A percentile compares a stretch with the other conserved stretches of the same genome.
Conservation (phyloP, 441 rosid genomes). For the Eruca vesicaria region DNA sequence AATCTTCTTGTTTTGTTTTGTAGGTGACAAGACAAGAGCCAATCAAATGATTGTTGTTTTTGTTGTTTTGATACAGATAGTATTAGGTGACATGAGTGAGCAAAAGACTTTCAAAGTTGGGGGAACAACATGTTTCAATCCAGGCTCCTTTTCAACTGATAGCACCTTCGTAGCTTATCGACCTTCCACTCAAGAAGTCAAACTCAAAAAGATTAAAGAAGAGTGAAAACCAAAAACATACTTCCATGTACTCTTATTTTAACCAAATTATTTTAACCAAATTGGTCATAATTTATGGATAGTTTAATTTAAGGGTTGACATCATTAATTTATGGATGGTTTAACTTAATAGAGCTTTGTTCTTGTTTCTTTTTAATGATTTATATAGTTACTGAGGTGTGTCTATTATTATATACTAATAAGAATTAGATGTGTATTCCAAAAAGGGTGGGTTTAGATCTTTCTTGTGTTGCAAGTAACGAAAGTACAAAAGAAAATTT, state of each 20-base stretch:
- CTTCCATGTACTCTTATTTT: too few species aligned
- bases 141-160: constrained; percentile 62
- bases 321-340: too few species aligned
- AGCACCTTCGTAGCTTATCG: not conserved
- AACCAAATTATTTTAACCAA: too few species aligned
- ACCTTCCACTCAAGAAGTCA: not conserved
- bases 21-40: not conserved
- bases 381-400: too few species aligned
- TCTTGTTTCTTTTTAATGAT: too few species aligned
- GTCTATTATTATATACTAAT: too few species aligned
- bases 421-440: too few species aligned
- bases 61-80: constrained; percentile 50
- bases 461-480: not conserved
- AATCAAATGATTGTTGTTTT: not conserved
- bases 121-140: constrained; percentile 89
- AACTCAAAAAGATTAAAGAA: too few species aligned
- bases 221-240: too few species aligned
- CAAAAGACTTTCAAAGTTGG: constrained; percentile 78
- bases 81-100: constrained; percentile 78
- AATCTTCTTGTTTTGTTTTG: not conserved
- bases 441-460: not conserved
- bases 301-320: too few species aligned
- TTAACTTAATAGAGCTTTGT: too few species aligned
- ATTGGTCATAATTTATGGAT: too few species aligned
- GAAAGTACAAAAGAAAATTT: not conserved